These are phyloP conservation scores for Leccinum barrowsii DNA, from an alignment of 768 basidiomycete species.

Conservation along the genomic window DNA sequence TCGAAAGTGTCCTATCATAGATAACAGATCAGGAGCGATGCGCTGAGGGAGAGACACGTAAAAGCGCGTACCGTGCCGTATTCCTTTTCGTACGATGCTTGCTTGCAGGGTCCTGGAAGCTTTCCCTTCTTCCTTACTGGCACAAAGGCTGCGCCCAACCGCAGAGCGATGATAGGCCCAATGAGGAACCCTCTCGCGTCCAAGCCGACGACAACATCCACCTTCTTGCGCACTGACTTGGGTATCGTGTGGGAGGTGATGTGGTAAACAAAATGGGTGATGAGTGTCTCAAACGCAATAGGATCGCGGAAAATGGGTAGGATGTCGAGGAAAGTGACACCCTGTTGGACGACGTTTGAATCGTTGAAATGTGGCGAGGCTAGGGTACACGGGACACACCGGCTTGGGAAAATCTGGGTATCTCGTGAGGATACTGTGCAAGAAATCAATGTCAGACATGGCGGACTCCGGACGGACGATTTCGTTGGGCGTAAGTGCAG, in stretches of 20 bases:
- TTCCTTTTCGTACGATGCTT: constrained; percentile 84
- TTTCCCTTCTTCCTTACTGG: constrained; percentile 94
- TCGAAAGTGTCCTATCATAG: constrained; percentile 83
- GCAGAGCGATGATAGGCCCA: constrained; percentile 86
- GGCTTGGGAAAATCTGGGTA: constrained; percentile 89
- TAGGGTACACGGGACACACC: constrained; percentile 38
- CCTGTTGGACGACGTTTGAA: constrained; percentile 41
- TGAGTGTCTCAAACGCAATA: constrained; percentile 81
- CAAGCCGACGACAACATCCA: constrained; percentile 91
- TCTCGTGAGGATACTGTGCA: constrained; percentile 56
- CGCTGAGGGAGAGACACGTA: background rate
- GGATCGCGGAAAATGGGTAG: constrained; percentile 91
- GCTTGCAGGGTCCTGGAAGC: constrained; percentile 81
- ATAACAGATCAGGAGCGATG: constrained; percentile 1
- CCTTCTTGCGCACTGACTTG: constrained; percentile 54
- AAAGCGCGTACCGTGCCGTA: constrained; percentile 73
- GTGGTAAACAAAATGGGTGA: constrained; percentile 85
- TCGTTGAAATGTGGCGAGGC: background rate
- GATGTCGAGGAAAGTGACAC: constrained; percentile 90
- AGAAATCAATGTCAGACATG: constrained; percentile 76
- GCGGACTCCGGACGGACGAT: background rate
- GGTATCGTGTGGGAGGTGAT: constrained; percentile 76
- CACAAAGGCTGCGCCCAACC: constrained; percentile 91
- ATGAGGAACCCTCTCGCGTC: constrained; percentile 96
- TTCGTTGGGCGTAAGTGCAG: background rate